phyloP scores from a whole-genome alignment of 306 rosid species.

The Medicago lupulina region DNA sequence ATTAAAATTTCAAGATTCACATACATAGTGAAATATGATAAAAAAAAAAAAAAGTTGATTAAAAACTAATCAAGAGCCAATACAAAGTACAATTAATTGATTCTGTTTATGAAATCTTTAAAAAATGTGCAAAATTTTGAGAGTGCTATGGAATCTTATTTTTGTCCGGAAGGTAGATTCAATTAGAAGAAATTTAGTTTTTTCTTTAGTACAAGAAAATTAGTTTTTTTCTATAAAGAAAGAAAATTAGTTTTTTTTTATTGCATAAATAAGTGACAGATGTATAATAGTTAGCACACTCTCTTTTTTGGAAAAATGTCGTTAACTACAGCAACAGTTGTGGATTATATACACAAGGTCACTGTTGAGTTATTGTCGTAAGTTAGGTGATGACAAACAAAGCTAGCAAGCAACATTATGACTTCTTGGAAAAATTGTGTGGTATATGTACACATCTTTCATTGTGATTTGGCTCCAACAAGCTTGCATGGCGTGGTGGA shows the following conservation, averaged over 20 bases:
- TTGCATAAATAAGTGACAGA: not conserved
- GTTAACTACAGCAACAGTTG: not conserved
- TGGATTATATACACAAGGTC: conserved; percentile 1
- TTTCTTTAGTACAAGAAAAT: no score
- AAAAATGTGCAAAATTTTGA: not conserved
- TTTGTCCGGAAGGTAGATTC: not conserved
- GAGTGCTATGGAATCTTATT: not conserved
- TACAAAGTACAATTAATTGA: not conserved
- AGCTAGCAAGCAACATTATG: conserved; percentile 46
- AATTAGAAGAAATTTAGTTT: no score
- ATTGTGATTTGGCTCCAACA: conserved; percentile 33
- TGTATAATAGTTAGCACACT: not conserved
- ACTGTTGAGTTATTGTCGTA: conserved; percentile 41
- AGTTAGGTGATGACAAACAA: conserved; percentile 39
- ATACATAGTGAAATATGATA: no score
- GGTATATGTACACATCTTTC: conserved; percentile 25
- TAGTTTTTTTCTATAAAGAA: no score
- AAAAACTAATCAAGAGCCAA: no score
- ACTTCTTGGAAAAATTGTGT: conserved; percentile 39
- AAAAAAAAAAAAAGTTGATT: no score
- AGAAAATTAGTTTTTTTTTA: no score
- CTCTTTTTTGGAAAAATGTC: not conserved
- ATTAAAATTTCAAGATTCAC: no score
- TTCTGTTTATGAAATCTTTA: not conserved
- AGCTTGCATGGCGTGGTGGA: conserved; percentile 20